Base-by-base conservation (phyloP, 176 grass and related monocot genomes). In the Oryza coarctata region DNA sequence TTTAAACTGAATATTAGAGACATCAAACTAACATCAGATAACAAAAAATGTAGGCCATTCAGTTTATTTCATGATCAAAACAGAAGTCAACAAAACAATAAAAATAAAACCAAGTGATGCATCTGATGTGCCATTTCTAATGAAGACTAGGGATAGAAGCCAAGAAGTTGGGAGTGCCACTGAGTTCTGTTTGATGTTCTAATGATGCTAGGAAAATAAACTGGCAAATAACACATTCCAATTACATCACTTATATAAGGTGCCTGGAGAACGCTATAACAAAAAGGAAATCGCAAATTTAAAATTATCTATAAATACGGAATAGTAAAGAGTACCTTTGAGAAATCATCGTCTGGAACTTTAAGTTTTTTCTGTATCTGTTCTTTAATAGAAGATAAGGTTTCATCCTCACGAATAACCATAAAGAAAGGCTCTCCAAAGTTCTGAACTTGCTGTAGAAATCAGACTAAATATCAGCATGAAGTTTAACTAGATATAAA, bases 371-470 rank as follows among this genome's bases (percentile, higher is more conserved):
- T 95, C 70, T 98, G 96, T 75, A 95, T 90, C 74, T 93, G 93
- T 26, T 89, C 89, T 85, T 96, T 99, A 12, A 99, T 86, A 68
- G 94, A 92, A 71, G 89, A 89, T 79, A 99, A 75, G 74, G 77
- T 90, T 73, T 99, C 97, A 28, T 88, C 91, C 88, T 99, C 97
- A 77, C 85, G 91, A 88, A 99, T 95, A 83, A 99, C 89, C 77
- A 99, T 86, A 87, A 99, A 99, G 50, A 99, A 96, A 68, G 97
- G 97, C 57, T 99, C 97, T 65, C 97, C 97, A 84, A 99, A 99
- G 79, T 99, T 99, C 79, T 95, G 97, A 86, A 99, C 97, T 94
- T 94, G 97, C 93, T 99, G 88, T 44, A 36, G 27, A 41, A 62
- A 82, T 34, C 4, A 80, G 39, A 14, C 31, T 45, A 73, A 73